Percentiles rank a stretch among this genome's conserved stretches.
These are phyloP conservation scores for Citeromyces matritensis DNA, from an alignment of 805 yeast genomes.

Conservation along the genomic window DNA sequence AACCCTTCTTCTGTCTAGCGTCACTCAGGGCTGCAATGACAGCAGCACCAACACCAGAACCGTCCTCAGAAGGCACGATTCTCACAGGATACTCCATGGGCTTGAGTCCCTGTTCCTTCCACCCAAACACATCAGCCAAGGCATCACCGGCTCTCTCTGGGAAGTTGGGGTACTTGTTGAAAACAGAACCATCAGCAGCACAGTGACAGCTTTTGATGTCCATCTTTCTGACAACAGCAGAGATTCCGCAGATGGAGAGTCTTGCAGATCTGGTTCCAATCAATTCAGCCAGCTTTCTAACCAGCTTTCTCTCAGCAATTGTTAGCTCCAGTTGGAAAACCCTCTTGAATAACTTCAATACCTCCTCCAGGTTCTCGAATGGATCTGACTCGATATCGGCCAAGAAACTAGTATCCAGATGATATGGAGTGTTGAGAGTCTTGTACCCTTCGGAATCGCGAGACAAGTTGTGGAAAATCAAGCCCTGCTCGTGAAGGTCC, in stretches of 20 bases:
- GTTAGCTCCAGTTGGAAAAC: conserved; percentile 56
- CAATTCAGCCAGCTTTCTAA: conserved; percentile 72
- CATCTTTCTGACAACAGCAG: conserved; percentile 89
- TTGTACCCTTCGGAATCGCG: conserved; percentile 36
- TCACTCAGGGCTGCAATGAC: conserved; percentile 91
- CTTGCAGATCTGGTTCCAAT: conserved; percentile 93
- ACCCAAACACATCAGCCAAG: conserved; percentile 80
- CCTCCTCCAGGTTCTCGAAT: conserved; percentile 70
- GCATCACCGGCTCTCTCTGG: conserved; percentile 88
- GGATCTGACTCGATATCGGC: conserved; percentile 87
- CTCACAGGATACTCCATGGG: conserved; percentile 59
- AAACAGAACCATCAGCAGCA: conserved; percentile 98
- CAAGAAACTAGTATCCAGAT: conserved; percentile 82
- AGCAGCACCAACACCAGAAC: conserved; percentile 98
- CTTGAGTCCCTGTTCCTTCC: conserved; percentile 30
- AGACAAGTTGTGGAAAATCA: conserved; percentile 44
- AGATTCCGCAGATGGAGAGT: conserved; percentile 90
- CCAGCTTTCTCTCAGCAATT: conserved; percentile 66
- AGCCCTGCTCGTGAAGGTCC: conserved; percentile 53
- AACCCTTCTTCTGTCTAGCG: conserved; percentile 57
- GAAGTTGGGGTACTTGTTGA: conserved; percentile 87
- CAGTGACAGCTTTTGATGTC: conserved; percentile 64
- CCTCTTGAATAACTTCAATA: conserved; percentile 46
- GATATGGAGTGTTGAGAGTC: conserved; percentile 48
- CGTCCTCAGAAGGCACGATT: conserved; percentile 92